Evolutionary conservation across 345 rosid genomes (phyloP).

Genomic region (Aegle marmelos): DNA sequence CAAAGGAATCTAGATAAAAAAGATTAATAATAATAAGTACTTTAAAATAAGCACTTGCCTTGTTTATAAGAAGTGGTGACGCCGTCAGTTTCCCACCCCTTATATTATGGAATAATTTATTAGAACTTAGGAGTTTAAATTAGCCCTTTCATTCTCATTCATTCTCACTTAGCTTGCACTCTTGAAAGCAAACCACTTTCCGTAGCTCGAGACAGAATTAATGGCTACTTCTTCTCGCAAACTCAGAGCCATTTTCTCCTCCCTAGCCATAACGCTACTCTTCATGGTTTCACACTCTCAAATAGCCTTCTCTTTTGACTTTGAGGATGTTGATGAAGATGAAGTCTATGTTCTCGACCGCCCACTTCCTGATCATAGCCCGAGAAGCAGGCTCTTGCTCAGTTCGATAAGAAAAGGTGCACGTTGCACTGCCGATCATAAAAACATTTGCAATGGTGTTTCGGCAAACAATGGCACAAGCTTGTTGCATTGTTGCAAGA

Average conservation of each 20-base stretch:
- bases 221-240: slow-evolving; percentile 22
- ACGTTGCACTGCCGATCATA: slow-evolving; percentile 21
- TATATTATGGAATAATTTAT: slow-evolving; percentile 20
- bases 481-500: slow-evolving; percentile 68
- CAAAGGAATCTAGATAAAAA: slow-evolving; percentile 19
- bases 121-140: slow-evolving; percentile 24
- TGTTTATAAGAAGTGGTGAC: not conserved
- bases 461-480: slow-evolving; percentile 57
- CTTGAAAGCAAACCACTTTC: not conserved
- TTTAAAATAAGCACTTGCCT: not conserved
- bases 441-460: slow-evolving; percentile 56
- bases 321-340: slow-evolving; percentile 17
- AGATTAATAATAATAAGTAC: not conserved
- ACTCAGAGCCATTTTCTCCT: slow-evolving; percentile 24
- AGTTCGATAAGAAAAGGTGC: slow-evolving; percentile 42
- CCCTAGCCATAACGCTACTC: slow-evolving; percentile 9
- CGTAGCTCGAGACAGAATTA: not conserved
- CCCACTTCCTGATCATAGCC: slow-evolving; percentile 10
- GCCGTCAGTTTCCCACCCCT: slow-evolving; percentile 10
- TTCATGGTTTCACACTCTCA: slow-evolving; percentile 2
- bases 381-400: slow-evolving; percentile 37
- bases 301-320: not conserved
- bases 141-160: not conserved
- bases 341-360: slow-evolving; percentile 37
- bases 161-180: slow-evolving; percentile 11